Evolutionary conservation across 768 basidiomycete genomes (phyloP), one percentile per base, ranked within the genome.

Genomic region (Lactifluus piperatus): DNA sequence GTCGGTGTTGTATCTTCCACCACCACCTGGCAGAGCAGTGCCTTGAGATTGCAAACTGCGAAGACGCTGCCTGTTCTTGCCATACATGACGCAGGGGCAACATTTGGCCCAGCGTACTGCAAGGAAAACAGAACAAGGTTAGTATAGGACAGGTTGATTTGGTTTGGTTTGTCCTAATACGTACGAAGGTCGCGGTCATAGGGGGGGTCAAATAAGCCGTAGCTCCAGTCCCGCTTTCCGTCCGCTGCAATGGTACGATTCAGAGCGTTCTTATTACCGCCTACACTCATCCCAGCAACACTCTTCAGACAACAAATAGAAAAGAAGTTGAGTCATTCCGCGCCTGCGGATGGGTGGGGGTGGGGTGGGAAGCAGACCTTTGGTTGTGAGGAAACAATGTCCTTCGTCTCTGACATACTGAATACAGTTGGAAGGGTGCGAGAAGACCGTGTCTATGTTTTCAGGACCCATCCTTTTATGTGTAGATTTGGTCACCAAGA

Each of bases 71-170:
- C 73, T 77, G 67, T 71, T 72, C 60, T 73, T 66, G 39, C 70
- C 66, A 64, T 75, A 77, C 36, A 71, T 64, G 57, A 77, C 62
- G 64, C 76, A 78, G 0, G 78, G 77, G 68, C 70, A 75, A 65
- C 67, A 79, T 32, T 66, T 72, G 2, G 76, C 63, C 13, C 73
- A 54, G 39, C 71, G 53, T 63, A 71, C 76, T 78, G 26, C 4
- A 37, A 10, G 27, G 18, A 22, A 9, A 34, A 54, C 45, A 29
- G 5, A 20, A n/a, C n/a, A n/a, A n/a, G n/a, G 18, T 9, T 3
- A 55, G 10, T 18, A n/a, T 46, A 20, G 7, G 30, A n/a, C 30
- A 3, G 30, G 30, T 32, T 32, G 30, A 10, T 32, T 32, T 32
- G 30, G n/a, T n/a, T n/a, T n/a, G n/a, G 30, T 2, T 10, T 32